These are phyloP conservation scores for Volvariella volvacea DNA, from an alignment of 1,284 basidiomycete species.

Conservation along the genomic window DNA sequence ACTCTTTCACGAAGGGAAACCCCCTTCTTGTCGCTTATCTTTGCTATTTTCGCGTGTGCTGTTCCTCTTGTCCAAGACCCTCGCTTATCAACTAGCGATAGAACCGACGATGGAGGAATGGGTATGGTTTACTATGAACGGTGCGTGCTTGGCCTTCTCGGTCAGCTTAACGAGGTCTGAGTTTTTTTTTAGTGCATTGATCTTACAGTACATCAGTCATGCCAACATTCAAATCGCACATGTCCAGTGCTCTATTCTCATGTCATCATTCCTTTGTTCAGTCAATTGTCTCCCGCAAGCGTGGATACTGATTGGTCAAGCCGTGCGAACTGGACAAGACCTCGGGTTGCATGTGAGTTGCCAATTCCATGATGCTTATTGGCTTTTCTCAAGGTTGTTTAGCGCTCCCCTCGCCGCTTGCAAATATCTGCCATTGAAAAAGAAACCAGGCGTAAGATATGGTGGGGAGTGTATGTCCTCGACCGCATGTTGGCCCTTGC, in stretches of 20 bases:
- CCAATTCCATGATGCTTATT: conserved; percentile 3
- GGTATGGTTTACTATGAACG: conserved; percentile 84
- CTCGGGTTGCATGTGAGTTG: conserved; percentile 79
- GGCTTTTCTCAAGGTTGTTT: conserved; percentile 9
- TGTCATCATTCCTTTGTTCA: conserved; percentile 85
- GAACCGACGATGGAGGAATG: conserved; percentile 69
- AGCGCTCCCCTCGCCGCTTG: conserved; percentile 79
- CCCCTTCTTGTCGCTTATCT: conserved; percentile 72
- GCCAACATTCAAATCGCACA: conserved; percentile 76
- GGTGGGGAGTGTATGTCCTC: conserved; percentile 86
- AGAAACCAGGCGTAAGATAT: conserved; percentile 81
- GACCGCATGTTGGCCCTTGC: conserved; percentile 88
- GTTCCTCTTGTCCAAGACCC: conserved; percentile 73
- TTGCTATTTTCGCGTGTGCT: conserved; percentile 80
- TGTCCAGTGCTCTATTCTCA: conserved; percentile 81
- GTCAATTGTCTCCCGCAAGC: conserved; percentile 88
- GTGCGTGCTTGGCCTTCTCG: conserved; percentile 31
- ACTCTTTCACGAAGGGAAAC: conserved; percentile 49
- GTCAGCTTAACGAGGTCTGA: conserved; percentile 13
- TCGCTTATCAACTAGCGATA: conserved; percentile 45
- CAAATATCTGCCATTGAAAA: conserved; percentile 69
- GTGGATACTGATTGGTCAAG: conserved; percentile 86
- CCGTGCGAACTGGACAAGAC: conserved; percentile 81
- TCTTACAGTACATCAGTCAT: conserved; percentile 84
- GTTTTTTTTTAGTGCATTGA: conserved; percentile 55